Evolutionary conservation across 2,329 filamentous ascomycete genomes (phyloP).

Genomic region (Didymella sp.): DNA sequence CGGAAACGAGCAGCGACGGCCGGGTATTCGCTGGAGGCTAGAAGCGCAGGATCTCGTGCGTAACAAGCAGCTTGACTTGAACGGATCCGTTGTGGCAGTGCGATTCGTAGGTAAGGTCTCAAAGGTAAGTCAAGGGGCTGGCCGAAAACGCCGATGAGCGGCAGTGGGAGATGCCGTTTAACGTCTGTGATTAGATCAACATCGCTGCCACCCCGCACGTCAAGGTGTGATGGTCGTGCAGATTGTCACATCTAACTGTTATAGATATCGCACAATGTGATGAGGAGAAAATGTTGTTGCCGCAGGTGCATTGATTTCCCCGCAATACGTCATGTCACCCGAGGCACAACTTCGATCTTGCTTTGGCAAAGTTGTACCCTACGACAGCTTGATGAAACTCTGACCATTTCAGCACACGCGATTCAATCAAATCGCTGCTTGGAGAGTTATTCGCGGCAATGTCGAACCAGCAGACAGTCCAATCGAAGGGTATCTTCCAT

Average conservation of each 20-base stretch:
- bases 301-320: conserved; percentile 15
- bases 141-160: not conserved
- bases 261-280: not conserved
- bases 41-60: not conserved
- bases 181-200: not conserved
- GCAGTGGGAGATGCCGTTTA: not conserved
- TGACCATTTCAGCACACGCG: too few species aligned
- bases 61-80: not conserved
- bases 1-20: not conserved
- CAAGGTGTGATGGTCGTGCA: not conserved
- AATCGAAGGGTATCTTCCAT: conserved; percentile 56
- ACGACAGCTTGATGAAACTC: not conserved
- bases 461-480: conserved; percentile 35
- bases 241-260: not conserved
- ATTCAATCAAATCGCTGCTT: not conserved
- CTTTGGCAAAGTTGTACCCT: not conserved
- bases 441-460: conserved; percentile 12
- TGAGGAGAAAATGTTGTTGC: not conserved
- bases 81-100: not conserved
- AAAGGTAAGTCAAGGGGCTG: not conserved
- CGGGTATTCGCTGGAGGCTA: not conserved
- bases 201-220: not conserved
- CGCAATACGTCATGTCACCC: conserved; percentile 28
- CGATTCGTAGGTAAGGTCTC: not conserved
- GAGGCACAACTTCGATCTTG: conserved; percentile 9